Conservation (phyloP, 1,284 basidiomycete species). For the Ganoderma lucidum region DNA sequence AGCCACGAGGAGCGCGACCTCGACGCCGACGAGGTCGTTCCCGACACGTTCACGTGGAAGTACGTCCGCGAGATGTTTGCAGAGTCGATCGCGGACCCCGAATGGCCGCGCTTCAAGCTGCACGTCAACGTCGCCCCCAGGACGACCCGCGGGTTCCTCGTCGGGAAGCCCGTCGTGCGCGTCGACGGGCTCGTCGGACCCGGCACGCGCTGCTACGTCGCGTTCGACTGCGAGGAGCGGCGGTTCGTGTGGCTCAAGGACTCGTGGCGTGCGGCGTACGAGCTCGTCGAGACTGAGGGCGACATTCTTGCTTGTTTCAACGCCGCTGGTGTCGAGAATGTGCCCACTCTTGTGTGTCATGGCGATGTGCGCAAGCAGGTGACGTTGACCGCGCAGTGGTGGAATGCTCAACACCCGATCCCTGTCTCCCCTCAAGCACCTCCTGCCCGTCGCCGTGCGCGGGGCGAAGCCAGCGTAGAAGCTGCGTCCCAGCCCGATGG, state of each 20-base stretch:
- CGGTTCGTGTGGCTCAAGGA: slow-evolving; percentile 16
- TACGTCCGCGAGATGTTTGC: slow-evolving; percentile 8
- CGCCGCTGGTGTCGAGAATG: not conserved
- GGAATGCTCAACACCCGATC: not conserved
- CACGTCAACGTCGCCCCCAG: not conserved
- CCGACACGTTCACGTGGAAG: not conserved
- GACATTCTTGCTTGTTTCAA: not conserved
- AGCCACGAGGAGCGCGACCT: slow-evolving; percentile 1
- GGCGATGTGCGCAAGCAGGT: slow-evolving; percentile 9
- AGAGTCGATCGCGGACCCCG: not conserved
- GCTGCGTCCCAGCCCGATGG: no score
- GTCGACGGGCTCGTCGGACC: not conserved
- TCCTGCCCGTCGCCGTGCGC: not conserved
- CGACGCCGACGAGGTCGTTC: not conserved
- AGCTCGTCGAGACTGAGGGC: slow-evolving; percentile 9
- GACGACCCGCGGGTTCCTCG: slow-evolving; percentile 1
- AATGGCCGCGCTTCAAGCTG: slow-evolving; percentile 5
- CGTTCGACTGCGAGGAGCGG: not conserved
- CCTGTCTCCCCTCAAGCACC: not conserved
- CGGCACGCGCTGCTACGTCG: slow-evolving; percentile 10
- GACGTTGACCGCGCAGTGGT: slow-evolving; percentile 4
- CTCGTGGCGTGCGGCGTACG: slow-evolving; percentile 7
- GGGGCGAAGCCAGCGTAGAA: not conserved
- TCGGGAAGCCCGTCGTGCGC: slow-evolving; percentile 9
- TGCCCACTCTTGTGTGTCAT: not conserved